Conservation (phyloP, 352 stramenopile species). For the Peronospora destructor region DNA sequence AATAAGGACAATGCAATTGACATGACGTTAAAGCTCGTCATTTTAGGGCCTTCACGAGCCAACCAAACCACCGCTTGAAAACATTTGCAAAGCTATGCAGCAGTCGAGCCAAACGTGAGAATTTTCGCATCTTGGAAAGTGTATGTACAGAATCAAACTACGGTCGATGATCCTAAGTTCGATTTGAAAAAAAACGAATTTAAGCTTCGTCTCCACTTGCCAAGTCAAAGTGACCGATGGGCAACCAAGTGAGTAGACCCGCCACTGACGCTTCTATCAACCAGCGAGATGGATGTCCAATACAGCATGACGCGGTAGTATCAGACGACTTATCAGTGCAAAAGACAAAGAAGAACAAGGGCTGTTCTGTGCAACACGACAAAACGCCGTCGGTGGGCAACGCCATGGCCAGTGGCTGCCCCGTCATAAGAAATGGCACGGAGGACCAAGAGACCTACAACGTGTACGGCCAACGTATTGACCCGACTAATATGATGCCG, state of each 20-base stretch:
- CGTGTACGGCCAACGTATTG: conserved; percentile 94
- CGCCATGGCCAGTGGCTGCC: conserved; percentile 40
- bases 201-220: neutral
- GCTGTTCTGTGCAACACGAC: conserved; percentile 71
- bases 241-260: conserved; percentile 56
- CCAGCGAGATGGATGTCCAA: conserved; percentile 33
- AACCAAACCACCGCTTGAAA: conserved; percentile 27
- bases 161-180: conserved; percentile 4
- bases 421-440: conserved; percentile 38
- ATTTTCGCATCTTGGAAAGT: conserved; percentile 13
- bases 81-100: conserved; percentile 12
- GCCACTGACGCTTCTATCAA: conserved; percentile 7
- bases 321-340: conserved; percentile 48
- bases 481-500: conserved; percentile 98
- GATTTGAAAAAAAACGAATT: conserved; percentile 5
- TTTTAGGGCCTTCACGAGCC: conserved; percentile 12
- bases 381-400: conserved; percentile 19
- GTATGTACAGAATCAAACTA: conserved; percentile 12
- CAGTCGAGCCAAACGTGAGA: conserved; percentile 8
- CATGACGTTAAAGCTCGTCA: conserved; percentile 2
- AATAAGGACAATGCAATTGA: conserved; percentile 63
- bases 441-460: conserved; percentile 87
- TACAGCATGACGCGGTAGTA: conserved; percentile 43
- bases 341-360: conserved; percentile 24
- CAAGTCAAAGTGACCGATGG: conserved; percentile 32